A percentile compares a stretch with the other conserved stretches of the same genome.
These are phyloP conservation scores for Pseudocercospora crystallina DNA, from an alignment of 2,329 filamentous ascomycete species.

Conservation along the genomic window DNA sequence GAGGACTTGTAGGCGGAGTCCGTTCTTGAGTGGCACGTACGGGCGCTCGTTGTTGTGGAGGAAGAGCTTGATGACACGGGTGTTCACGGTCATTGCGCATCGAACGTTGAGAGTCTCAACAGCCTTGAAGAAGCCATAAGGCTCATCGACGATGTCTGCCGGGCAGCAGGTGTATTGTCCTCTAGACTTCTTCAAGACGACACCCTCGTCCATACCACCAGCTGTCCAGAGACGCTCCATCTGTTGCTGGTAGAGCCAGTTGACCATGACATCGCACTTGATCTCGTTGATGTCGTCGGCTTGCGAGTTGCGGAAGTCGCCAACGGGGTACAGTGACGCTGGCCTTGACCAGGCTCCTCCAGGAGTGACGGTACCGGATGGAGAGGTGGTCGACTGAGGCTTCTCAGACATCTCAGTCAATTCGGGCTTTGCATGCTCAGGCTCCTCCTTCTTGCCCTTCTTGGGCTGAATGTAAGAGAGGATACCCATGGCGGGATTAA, in stretches of 20 bases:
- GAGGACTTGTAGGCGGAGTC: conserved; percentile 62
- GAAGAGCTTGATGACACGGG: conserved; percentile 62
- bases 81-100: conserved; percentile 60
- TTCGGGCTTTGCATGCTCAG: conserved; percentile 10
- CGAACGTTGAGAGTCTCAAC: conserved; percentile 54
- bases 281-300: conserved; percentile 52
- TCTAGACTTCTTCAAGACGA: conserved; percentile 54
- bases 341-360: conserved; percentile 34
- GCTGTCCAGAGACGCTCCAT: conserved; percentile 55
- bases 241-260: conserved; percentile 63
- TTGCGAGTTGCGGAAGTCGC: conserved; percentile 40
- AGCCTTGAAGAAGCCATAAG: conserved; percentile 52
- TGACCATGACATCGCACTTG: conserved; percentile 63
- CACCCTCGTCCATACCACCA: conserved; percentile 52
- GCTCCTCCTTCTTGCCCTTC: conserved; percentile 18
- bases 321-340: conserved; percentile 36
- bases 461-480: conserved; percentile 27
- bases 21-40: conserved; percentile 59
- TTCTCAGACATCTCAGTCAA: conserved; percentile 22
- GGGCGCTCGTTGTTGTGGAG: conserved; percentile 51
- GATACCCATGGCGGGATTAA: conserved; percentile 21
- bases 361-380: conserved; percentile 28
- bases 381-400: conserved; percentile 11
- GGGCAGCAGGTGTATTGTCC: conserved; percentile 55
- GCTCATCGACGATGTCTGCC: conserved; percentile 45